Conservation (phyloP, 441 rosid species). For the Pelargonium hybrid region DNA sequence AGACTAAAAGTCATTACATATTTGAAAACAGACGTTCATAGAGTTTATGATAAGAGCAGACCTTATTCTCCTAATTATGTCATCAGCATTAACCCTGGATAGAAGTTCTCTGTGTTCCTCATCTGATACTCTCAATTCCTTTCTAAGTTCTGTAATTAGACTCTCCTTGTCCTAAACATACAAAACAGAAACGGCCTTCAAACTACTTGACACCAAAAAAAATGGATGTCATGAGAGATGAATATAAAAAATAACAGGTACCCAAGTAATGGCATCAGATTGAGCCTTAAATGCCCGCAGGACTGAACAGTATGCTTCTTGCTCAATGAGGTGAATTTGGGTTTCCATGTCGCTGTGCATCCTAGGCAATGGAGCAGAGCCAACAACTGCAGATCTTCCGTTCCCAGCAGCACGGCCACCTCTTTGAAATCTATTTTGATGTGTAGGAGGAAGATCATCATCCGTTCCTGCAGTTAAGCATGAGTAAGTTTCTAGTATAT, state of each 20-base stretch:
- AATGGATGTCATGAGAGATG: not conserved
- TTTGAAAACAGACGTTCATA: slow-evolving; percentile 12
- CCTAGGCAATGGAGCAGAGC: slow-evolving; percentile 54
- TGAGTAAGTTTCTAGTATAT: not conserved
- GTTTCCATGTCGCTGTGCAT: slow-evolving; percentile 86
- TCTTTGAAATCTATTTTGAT: slow-evolving; percentile 80
- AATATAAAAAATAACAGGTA: slow-evolving; percentile 23
- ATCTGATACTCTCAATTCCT: slow-evolving; percentile 93
- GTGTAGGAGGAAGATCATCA: slow-evolving; percentile 95
- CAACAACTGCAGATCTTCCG: slow-evolving; percentile 62
- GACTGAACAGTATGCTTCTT: slow-evolving; percentile 83
- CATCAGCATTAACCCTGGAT: slow-evolving; percentile 80
- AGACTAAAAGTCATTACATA: slow-evolving; percentile 17
- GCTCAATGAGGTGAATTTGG: slow-evolving; percentile 87
- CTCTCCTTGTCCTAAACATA: slow-evolving; percentile 76
- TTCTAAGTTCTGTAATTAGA: slow-evolving; percentile 89
- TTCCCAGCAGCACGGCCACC: slow-evolving; percentile 61
- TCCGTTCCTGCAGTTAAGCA: slow-evolving; percentile 61
- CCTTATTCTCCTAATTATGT: slow-evolving; percentile 82
- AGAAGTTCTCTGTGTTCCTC: slow-evolving; percentile 90
- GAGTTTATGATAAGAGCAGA: slow-evolving; percentile 24
- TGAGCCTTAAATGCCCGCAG: slow-evolving; percentile 97
- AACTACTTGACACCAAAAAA: not conserved
- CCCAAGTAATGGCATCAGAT: slow-evolving; percentile 97
- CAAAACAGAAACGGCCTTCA: slow-evolving; percentile 13